Evolutionary conservation across 1,284 basidiomycete genomes (phyloP), one percentile per base, ranked within the genome.

Genomic region (Irpex sp.): DNA sequence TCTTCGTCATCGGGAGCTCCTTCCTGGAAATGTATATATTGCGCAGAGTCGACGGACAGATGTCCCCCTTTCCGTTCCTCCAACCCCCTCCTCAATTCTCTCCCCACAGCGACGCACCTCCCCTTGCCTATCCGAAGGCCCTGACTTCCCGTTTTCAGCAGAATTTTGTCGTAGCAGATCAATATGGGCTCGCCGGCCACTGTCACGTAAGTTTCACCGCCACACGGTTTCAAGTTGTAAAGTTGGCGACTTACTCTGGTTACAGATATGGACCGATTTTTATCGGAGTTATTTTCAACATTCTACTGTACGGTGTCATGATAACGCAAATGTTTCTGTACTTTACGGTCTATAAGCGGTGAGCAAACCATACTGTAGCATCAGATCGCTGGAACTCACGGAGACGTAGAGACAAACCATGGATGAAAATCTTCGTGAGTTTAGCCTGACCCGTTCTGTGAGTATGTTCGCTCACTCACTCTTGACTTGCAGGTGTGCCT

Each of bases 301-400:
- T 77, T 66, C 67, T 79, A 51, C 68, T 79, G 57, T 80, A 79
- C 64, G 78, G 78, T 40, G 76, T 76, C 54, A 73, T 77, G 69
- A 74, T 79, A 62, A 77, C 79, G 7, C 79, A 80, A 64, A 77
- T 77, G 21, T 77, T 78, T 67, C 68, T 79, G 64, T 80, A 79
- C 64, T 76, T 77, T 65, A 75, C 74, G 5, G 73, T 73, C 17
- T 79, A 77, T 64, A 78, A 77, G 65, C 72, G 71, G 79, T 78
- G 57, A 52, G 73, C 65, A 21, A 5, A 5, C 19, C 49, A 55
- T 21, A 8, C 19, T 38, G 21, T 6, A 34, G 3, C 5, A 9
- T 37, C 40, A 37, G 15, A 9, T 11, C 49, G 48, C 1, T 47
- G 26, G 5, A 56, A 26, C 61, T 65, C 47, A 66, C 36, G 34